Base-by-base conservation (phyloP, 805 yeast genomes). In the Pichia cabralensis region DNA sequence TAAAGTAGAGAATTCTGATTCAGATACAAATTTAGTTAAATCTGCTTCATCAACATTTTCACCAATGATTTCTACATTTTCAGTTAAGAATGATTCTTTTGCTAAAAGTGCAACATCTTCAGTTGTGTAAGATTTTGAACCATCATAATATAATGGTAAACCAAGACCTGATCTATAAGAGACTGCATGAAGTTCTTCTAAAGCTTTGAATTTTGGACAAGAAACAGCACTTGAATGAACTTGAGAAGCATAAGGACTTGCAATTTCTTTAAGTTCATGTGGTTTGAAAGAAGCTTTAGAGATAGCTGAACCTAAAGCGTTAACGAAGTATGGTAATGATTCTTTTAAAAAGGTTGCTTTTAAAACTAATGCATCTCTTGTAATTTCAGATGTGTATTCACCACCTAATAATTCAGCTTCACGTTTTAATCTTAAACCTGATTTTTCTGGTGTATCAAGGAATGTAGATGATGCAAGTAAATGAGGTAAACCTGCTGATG, bases 331-430 rank as follows among this genome's bases (percentile, higher is more conserved):
- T 41, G 97, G 97, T 54, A 92, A 74, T 58, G 79, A 82, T 62
- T 81, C 83, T 57, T 78, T 77, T 62, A 89, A 71, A 67, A 92
- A 92, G 49, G 72, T 69, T 40, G 97, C 79, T 47, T 74, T 71
- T 53, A 89, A 72, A 42, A 82, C 74, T 45, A 92, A 73, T 50
- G 79, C 68, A 58, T 92, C 97, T 68, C 96, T 80, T 60, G 82
- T 76, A 49, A 85, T 78, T 38, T 55, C 51, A 29, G 94, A 67
- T 32, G 70, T 55, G 60, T 85, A 73, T 41, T 61, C 62, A 56
- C 95, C 97, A 48, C 98, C 97, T 46, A 89, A 69, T 46, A 92
- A 74, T 67, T 89, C 98, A 33, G 88, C 66, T 66, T 92, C 98
- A 64, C 98, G 82, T 55, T 86, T 81, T 53, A 88, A 69, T 67